These are phyloP conservation scores for Globisporangium spinosum DNA, from an alignment of 352 stramenopile species.

Conservation along the genomic window DNA sequence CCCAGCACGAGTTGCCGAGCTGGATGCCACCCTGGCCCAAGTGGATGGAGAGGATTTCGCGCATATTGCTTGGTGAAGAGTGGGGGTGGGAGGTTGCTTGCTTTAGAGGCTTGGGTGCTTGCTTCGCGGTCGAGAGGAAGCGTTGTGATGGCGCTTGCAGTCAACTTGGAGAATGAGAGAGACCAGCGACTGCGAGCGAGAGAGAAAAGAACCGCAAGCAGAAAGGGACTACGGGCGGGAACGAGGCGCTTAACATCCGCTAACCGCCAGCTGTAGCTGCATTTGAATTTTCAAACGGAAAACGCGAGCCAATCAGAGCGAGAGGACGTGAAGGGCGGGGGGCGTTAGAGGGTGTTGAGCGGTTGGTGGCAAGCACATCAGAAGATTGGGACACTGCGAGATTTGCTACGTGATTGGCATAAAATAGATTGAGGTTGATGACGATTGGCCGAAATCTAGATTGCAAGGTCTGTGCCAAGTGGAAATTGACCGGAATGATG, in stretches of 20 bases:
- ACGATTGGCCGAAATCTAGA: constrained; percentile 9
- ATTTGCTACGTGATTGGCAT: constrained; percentile 15
- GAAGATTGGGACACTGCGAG: constrained; percentile 3
- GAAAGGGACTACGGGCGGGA: background rate
- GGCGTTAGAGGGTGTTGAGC: constrained; percentile 4
- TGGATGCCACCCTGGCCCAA: constrained; percentile 90
- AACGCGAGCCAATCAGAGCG: background rate
- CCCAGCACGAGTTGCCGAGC: constrained; percentile 83
- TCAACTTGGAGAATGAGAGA: constrained; percentile 18
- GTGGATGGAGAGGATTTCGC: constrained; percentile 83
- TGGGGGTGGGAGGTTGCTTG: background rate
- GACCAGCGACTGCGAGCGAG: background rate
- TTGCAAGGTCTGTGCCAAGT: background rate
- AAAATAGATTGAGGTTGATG: background rate
- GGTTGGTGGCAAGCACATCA: constrained; percentile 5
- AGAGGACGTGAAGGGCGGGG: constrained; percentile 5
- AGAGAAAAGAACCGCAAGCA: constrained; percentile 1
- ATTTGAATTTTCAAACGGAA: constrained; percentile 15
- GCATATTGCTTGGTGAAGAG: constrained; percentile 22
- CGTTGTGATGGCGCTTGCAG: constrained; percentile 17
- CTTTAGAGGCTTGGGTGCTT: background rate
- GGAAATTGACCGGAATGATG: constrained; percentile 1
- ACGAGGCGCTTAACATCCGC: background rate
- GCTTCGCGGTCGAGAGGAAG: constrained; percentile 13
- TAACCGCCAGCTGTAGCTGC: background rate